A percentile compares a stretch with the other conserved stretches of the same genome.
phyloP scores from a whole-genome alignment of 164 flowering plant genomes.

The Stephania japonica region DNA sequence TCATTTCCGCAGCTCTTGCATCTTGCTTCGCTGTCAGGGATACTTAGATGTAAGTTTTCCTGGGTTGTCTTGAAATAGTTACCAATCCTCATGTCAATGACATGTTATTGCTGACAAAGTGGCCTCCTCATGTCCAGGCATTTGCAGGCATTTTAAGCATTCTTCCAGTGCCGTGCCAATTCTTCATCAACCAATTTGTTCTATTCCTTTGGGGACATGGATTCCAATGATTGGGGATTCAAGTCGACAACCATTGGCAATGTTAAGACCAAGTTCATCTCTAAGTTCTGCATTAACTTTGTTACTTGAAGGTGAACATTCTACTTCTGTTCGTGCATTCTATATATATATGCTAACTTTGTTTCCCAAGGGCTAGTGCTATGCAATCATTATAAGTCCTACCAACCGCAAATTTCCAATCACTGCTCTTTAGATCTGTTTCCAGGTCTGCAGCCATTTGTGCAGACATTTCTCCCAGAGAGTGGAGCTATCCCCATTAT shows the following conservation, averaged over 20 bases:
- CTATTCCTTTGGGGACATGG: conserved; percentile 84
- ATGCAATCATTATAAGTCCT: too few relatives aligned
- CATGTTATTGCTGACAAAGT: conserved; percentile 15
- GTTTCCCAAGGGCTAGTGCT: too few relatives aligned
- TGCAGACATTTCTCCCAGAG: neutral
- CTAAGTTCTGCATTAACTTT: conserved; percentile 69
- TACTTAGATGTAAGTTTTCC: conserved; percentile 65
- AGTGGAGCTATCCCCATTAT: neutral
- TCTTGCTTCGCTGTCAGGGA: conserved; percentile 85
- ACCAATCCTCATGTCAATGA: neutral
- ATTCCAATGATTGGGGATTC: conserved; percentile 42
- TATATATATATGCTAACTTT: too few relatives aligned
- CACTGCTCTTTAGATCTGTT: neutral
- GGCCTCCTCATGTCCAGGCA: conserved; percentile 33
- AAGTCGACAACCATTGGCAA: conserved; percentile 59
- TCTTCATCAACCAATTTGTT: conserved; percentile 46
- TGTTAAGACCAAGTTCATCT: conserved; percentile 70
- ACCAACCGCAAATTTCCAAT: neutral
- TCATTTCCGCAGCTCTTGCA: conserved; percentile 82
- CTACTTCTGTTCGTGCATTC: neutral
- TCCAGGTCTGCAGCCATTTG: neutral
- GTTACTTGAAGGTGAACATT: conserved; percentile 60
- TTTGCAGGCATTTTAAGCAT: conserved; percentile 73
- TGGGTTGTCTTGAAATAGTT: neutral
- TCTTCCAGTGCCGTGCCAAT: conserved; percentile 45